Base-by-base conservation (phyloP, 1,139 yeast genomes). In the Saccharomycopsis hybrid region DNA sequence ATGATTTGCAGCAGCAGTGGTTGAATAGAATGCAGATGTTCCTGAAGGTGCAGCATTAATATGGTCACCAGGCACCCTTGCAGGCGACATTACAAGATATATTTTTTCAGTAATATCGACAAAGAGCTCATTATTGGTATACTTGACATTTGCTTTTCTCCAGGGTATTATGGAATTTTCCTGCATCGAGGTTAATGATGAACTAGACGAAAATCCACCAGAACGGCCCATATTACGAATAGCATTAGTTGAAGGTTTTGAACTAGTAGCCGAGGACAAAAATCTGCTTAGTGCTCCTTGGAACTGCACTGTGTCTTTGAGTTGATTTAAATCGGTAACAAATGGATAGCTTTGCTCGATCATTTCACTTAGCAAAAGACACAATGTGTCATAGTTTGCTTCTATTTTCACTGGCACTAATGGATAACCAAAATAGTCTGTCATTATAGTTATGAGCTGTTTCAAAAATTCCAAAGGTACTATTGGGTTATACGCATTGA, bases 121-220 rank as follows among this genome's bases (percentile, higher is more conserved):
- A 63, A 80, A 86, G 67, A 89, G 74, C 65, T 89, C 96, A 62
- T 88, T 86, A 56, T 79, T 82, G 4, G 86, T 73, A 63, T 85
- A 78, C 53, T 76, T 74, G 11, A 83, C 82, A 54, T 78, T 76
- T 5, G 81, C 65, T 46, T 80, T 69, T 59, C 96, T 73, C 96
- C 96, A 88, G 1, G 94, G 92, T 8, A 76, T 74, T 3, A 65
- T 66, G 2, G 67, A 55, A 25, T 54, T 55, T 31, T 57, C 56
- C 7, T 11, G 7, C 35, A 31, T 31, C 11, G 35, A 31, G 11
- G 35, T 8, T 11, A 31, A 31, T 31, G 35, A 31, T 31, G 35
- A 31, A 11, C 35, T 31, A 11, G 35, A 31, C 11, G 35, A 31
- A 31, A 31, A 31, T 11, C 11, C 7, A 11, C 11, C 11, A 11